phyloP scores from a whole-genome alignment of 768 basidiomycete genomes.

The Boletus reticulatus region DNA sequence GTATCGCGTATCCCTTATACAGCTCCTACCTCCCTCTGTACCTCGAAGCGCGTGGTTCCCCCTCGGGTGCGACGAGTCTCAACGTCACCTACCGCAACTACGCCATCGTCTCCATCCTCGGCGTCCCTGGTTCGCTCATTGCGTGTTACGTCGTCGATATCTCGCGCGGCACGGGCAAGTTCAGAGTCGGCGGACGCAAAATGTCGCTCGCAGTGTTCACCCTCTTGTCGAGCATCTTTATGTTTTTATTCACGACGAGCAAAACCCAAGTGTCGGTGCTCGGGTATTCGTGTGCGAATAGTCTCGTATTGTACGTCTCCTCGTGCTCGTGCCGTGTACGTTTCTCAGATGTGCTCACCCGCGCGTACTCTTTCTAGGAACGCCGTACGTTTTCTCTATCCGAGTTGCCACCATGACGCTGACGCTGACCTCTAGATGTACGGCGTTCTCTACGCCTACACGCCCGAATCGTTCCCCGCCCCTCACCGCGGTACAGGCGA shows the following conservation, averaged over 20 bases:
- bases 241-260: constrained; percentile 51
- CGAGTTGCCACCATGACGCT: not conserved
- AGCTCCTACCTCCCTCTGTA: constrained; percentile 51
- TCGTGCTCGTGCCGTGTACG: too few relatives aligned
- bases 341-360: not conserved
- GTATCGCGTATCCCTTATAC: constrained; percentile 54
- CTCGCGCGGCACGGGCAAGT: constrained; percentile 33
- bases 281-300: constrained; percentile 45
- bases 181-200: constrained; percentile 44
- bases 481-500: constrained; percentile 56
- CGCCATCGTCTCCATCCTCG: constrained; percentile 45
- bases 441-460: constrained; percentile 55
- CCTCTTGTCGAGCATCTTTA: constrained; percentile 43
- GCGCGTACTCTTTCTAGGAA: constrained; percentile 19
- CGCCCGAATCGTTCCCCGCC: constrained; percentile 58
- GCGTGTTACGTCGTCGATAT: constrained; percentile 46
- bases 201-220: constrained; percentile 47
- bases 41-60: constrained; percentile 35
- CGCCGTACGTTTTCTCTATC: constrained; percentile 28
- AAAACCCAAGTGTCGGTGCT: constrained; percentile 38
- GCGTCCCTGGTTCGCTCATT: constrained; percentile 47
- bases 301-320: constrained; percentile 39
- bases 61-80: constrained; percentile 21
- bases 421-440: constrained; percentile 38
- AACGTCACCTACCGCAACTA: constrained; percentile 46